Evolutionary conservation across 331 rosid genomes (phyloP), one percentile per base, ranked within the genome.

Genomic region (Rhamnella rubrinervis): DNA sequence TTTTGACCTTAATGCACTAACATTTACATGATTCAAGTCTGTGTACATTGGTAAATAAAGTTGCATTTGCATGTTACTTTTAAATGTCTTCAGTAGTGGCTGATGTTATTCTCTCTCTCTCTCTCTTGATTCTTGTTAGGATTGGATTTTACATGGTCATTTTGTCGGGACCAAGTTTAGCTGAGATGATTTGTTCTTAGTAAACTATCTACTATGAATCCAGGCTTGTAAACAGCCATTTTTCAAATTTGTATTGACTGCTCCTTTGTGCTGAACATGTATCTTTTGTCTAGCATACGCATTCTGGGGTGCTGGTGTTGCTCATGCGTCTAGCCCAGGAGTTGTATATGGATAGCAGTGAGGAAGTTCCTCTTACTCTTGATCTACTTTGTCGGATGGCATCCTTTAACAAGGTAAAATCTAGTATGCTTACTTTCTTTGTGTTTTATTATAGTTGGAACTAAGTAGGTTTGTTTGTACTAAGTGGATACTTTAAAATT

Each of bases 291-390:
- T 73, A 93, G 98, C 69, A 82, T 80, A 80, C 81, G 70, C 78
- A 85, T 63, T 91, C 96, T 58, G 98, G 95, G 61, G 66, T 93
- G 79, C 86, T 75, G 68, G 82, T 88, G 46, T 82, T 93, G 78
- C 91, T 93, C 75, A 78, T 90, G 84, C 95, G 72, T 75, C 78
- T 93, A 85, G 87, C 92, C 47, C 97, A 88, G 83, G 87, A 83
- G 55, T 71, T 70, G 81, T 78, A 84, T 75, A 59, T 83, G 66
- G 80, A 85, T 60, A 81, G 66, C 75, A 80, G 73, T 79, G 95
- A 84, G 55, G 92, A 88, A 78, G 82, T 73, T 83, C 70, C 73
- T 74, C 79, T 71, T 77, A 85, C 87, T 64, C 91, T 93, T 85
- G 96, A 90, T 74, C 87, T 93, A 64, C 81, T 93, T 74, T 82